phyloP scores from a whole-genome alignment of 2,329 filamentous ascomycete species.

The Exophiala bonariae region DNA sequence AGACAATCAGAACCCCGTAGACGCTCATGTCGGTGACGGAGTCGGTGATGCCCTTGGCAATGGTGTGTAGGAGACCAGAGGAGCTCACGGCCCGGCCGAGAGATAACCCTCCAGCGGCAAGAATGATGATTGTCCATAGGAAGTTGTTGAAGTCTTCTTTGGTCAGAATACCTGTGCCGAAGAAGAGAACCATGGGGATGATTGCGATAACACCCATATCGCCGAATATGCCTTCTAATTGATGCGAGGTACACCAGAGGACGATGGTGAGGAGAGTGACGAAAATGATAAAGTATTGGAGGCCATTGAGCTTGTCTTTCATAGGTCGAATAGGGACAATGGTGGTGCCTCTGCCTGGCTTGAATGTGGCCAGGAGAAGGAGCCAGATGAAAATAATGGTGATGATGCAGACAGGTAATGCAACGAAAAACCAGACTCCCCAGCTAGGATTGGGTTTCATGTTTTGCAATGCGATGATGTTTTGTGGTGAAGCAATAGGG shows the following conservation, averaged over 20 bases:
- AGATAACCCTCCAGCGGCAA: slow-evolving; percentile 88
- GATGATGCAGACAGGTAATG: slow-evolving; percentile 87
- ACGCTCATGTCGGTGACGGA: slow-evolving; percentile 75
- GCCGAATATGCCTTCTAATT: slow-evolving; percentile 82
- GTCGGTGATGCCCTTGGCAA: slow-evolving; percentile 74
- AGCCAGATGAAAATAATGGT: slow-evolving; percentile 88
- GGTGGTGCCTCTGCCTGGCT: slow-evolving; percentile 77
- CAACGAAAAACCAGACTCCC: slow-evolving; percentile 96
- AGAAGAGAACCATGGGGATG: slow-evolving; percentile 92
- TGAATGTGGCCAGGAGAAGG: slow-evolving; percentile 80
- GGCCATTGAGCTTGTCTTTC: slow-evolving; percentile 80
- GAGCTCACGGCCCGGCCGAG: slow-evolving; percentile 93
- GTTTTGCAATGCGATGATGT: slow-evolving; percentile 93
- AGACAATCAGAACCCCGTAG: slow-evolving; percentile 84
- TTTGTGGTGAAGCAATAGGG: slow-evolving; percentile 95
- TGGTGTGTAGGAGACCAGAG: slow-evolving; percentile 85
- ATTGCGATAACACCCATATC: slow-evolving; percentile 99
- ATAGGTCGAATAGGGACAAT: slow-evolving; percentile 90
- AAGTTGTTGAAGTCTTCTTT: slow-evolving; percentile 99
- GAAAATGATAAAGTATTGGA: slow-evolving; percentile 89
- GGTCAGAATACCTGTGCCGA: slow-evolving; percentile 90
- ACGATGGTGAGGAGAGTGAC: slow-evolving; percentile 82
- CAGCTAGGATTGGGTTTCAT: slow-evolving; percentile 91
- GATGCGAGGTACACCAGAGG: slow-evolving; percentile 90
- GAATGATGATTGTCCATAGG: slow-evolving; percentile 97